Evolutionary conservation across 2,329 filamentous ascomycete species (phyloP).

Genomic region (Cytospora chrysosperma): DNA sequence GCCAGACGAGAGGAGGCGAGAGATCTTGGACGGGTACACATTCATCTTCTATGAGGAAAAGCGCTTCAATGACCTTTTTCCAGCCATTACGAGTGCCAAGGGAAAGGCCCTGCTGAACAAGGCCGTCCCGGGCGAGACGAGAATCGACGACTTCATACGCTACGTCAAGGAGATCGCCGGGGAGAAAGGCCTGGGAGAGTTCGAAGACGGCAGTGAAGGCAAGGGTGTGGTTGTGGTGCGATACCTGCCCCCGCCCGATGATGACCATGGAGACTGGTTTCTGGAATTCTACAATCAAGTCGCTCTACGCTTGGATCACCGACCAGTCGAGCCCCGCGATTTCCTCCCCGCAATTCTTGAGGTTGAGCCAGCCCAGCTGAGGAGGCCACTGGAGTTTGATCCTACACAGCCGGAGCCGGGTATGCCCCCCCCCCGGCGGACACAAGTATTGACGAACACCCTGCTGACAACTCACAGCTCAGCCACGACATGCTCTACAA

Average conservation of each 20-base stretch:
- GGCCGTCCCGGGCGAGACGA: slow-evolving; percentile 61
- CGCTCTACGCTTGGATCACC: slow-evolving; percentile 72
- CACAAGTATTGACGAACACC: neutral
- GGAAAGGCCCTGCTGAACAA: slow-evolving; percentile 76
- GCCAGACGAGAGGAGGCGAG: slow-evolving; percentile 63
- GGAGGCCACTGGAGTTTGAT: slow-evolving; percentile 62
- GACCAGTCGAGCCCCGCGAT: slow-evolving; percentile 84
- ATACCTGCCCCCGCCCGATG: slow-evolving; percentile 57
- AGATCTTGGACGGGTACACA: slow-evolving; percentile 81
- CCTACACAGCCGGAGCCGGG: slow-evolving; percentile 31
- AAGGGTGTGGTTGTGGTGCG: slow-evolving; percentile 78
- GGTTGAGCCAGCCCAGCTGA: slow-evolving; percentile 72
- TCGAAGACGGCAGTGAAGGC: slow-evolving; percentile 62
- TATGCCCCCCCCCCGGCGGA: slow-evolving; percentile 1
- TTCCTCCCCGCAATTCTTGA: slow-evolving; percentile 86
- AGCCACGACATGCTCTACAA: neutral
- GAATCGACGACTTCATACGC: slow-evolving; percentile 71
- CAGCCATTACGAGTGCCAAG: slow-evolving; percentile 72
- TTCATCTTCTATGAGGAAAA: slow-evolving; percentile 80
- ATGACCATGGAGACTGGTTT: slow-evolving; percentile 62
- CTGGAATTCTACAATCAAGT: slow-evolving; percentile 66
- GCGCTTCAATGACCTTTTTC: slow-evolving; percentile 74
- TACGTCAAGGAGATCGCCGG: slow-evolving; percentile 75
- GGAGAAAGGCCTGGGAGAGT: slow-evolving; percentile 66
- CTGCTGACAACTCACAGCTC: slow-evolving; percentile 2